Base-by-base conservation (phyloP, 2,329 filamentous ascomycete species). In the Leptographium radiaticola region DNA sequence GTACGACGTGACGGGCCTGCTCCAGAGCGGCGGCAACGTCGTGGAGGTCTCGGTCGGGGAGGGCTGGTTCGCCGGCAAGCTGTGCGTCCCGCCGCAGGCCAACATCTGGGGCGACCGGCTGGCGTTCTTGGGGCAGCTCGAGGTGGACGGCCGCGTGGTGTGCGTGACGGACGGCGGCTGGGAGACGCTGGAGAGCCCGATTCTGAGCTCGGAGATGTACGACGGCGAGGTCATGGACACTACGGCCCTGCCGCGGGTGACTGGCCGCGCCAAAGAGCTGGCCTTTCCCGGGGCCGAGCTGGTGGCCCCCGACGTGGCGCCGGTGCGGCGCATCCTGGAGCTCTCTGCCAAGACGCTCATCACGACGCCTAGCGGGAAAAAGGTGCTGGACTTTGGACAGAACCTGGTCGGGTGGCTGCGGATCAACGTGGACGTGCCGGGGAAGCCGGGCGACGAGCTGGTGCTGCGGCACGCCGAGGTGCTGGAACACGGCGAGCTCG, bases 341-440 rank as follows among this genome's bases (percentile, higher is more conserved):
- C 30, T 67, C 13, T 67, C 57, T 61, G 69, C 62, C 11, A 50
- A 57, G 7, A 47, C 57, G 13, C 63, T 68, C 38, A 66, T 67
- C 13, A 62, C 57, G 55, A 67, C 63, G 16, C 64, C 64, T 2
- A 62, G 62, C 4, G 73, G 74, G 6, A 75, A 75, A 58, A 71
- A 65, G 0, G 64, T 80, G 1, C 55, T 81, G 6, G 76, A 81
- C 57, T 80, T 81, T 61, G 77, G 77, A 2, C 77, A 81, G 59
- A 80, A 81, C 58, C 64, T 81, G 0, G 77, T 80, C 0, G 79
- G 78, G 1, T 69, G 69, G 58, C 53, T 79, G 1, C 63, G 65
- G 0, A 58, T 80, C 12, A 40, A 38, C 5, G 33, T 51, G 12
- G 5, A 16, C 7, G 66, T 50, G 71, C 68, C 4, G 59, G 72